Percentiles rank a stretch among this genome's conserved stretches.
Evolutionary conservation across 306 rosid species (phyloP).

Genomic region (Mucuna pruriens): DNA sequence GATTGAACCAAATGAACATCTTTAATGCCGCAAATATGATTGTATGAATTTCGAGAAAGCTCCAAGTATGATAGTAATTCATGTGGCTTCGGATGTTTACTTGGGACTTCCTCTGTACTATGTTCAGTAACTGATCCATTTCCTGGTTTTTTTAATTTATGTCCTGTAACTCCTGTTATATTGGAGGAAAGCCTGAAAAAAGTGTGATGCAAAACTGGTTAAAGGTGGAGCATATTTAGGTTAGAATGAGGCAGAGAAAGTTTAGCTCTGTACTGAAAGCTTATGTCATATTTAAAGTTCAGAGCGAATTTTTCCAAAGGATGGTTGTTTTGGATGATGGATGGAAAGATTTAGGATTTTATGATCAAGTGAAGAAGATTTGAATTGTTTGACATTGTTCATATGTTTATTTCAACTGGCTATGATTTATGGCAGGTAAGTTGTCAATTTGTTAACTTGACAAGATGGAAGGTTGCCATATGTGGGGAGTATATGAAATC

Average conservation of each 20-base stretch:
- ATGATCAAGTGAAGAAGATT: not conserved
- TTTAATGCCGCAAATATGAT: not conserved
- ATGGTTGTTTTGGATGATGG: not conserved
- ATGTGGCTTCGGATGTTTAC: not conserved
- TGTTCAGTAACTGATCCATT: not conserved
- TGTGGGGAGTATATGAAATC: conserved; percentile 98
- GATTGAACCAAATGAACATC: conserved; percentile 19
- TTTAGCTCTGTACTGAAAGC: conserved; percentile 23
- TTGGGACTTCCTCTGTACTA: not conserved
- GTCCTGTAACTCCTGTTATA: conserved; percentile 25
- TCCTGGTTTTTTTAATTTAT: conserved; percentile 20
- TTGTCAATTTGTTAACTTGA: conserved; percentile 79
- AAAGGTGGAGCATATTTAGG: not conserved
- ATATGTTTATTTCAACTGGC: conserved; percentile 16
- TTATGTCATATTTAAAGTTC: conserved; percentile 15
- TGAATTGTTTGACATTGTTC: conserved; percentile 25
- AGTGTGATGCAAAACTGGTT: conserved; percentile 16
- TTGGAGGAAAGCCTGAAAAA: conserved; percentile 2
- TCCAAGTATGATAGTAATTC: not conserved
- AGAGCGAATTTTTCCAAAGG: not conserved
- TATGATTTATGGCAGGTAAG: conserved; percentile 62
- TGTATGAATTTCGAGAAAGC: conserved; percentile 20
- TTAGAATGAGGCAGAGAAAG: conserved; percentile 2
- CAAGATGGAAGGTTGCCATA: conserved; percentile 95
- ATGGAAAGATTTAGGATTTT: conserved; percentile 20